Conservation (phyloP, 805 yeast genomes). For the Yarrowia sp. region DNA sequence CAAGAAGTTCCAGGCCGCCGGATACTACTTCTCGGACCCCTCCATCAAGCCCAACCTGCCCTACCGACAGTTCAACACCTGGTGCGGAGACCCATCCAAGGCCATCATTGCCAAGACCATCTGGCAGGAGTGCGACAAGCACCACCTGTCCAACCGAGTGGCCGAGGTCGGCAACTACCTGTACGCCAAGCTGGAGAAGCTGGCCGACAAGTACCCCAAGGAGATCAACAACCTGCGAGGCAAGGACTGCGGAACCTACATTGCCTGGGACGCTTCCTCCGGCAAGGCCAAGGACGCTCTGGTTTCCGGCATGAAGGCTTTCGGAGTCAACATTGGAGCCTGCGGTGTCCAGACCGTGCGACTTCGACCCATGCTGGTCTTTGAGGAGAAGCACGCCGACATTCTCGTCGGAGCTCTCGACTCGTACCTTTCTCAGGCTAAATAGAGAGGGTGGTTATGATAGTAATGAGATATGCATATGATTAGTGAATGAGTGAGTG, state of each 20-base stretch:
- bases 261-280: conserved; percentile 76
- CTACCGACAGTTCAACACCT: conserved; percentile 91
- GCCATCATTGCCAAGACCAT: conserved; percentile 78
- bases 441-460: not conserved
- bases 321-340: conserved; percentile 83
- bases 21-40: conserved; percentile 78
- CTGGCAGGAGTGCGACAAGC: conserved; percentile 65
- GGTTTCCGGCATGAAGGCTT: conserved; percentile 62
- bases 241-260: conserved; percentile 74
- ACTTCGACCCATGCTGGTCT: conserved; percentile 79
- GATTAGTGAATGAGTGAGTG: not conserved
- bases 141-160: conserved; percentile 65
- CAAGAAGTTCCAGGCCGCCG: conserved; percentile 89
- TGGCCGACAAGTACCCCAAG: conserved; percentile 63
- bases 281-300: conserved; percentile 66
- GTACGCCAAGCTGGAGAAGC: conserved; percentile 61
- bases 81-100: conserved; percentile 93
- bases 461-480: conserved; percentile 12
- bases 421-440: conserved; percentile 45
- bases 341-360: conserved; percentile 82
- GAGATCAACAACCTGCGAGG: conserved; percentile 68
- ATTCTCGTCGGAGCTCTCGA: conserved; percentile 59
- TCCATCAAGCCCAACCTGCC: conserved; percentile 75
- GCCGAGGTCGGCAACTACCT: conserved; percentile 71
- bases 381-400: conserved; percentile 82